A percentile compares a stretch with the other conserved stretches of the same genome.
Evolutionary conservation across 768 basidiomycete genomes (phyloP).

Genomic region (Scleroderma bovista): DNA sequence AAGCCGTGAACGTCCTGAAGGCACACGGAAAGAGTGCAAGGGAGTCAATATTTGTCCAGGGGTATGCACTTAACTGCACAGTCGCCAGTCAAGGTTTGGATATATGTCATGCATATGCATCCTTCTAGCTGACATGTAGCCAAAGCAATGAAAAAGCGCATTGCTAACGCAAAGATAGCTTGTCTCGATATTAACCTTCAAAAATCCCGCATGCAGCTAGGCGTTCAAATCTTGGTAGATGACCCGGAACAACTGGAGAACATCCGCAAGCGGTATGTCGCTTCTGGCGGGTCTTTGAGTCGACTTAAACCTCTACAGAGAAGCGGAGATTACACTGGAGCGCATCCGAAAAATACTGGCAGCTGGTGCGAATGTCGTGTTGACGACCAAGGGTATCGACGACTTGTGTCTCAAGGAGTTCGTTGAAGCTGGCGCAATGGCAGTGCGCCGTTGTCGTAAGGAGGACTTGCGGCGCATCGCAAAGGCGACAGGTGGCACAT

Average conservation of each 20-base stretch:
- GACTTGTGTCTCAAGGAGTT: constrained; percentile 98
- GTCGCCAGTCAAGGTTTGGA: constrained; percentile 92
- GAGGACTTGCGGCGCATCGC: constrained; percentile 97
- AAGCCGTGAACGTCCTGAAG: constrained; percentile 97
- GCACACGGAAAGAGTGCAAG: constrained; percentile 95
- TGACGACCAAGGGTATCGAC: constrained; percentile 98
- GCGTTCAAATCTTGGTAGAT: constrained; percentile 95
- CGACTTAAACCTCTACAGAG: constrained; percentile 43
- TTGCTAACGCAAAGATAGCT: constrained; percentile 92
- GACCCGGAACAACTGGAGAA: constrained; percentile 95
- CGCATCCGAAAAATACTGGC: constrained; percentile 93
- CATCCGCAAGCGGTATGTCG: constrained; percentile 79
- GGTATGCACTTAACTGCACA: constrained; percentile 97
- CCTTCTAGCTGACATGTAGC: constrained; percentile 2
- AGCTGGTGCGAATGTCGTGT: constrained; percentile 91
- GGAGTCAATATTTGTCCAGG: constrained; percentile 91
- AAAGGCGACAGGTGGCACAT: constrained; percentile 91
- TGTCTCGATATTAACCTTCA: constrained; percentile 98
- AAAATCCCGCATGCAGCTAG: constrained; percentile 95
- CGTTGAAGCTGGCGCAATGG: constrained; percentile 98
- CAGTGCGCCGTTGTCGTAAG: constrained; percentile 94
- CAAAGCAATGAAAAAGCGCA: constrained; percentile 94
- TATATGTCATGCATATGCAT: not conserved
- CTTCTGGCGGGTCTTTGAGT: not conserved
- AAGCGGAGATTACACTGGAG: constrained; percentile 94